Evolutionary conservation across 495 filamentous ascomycete species (phyloP).

Genomic region (Trichoderma gamsii): DNA sequence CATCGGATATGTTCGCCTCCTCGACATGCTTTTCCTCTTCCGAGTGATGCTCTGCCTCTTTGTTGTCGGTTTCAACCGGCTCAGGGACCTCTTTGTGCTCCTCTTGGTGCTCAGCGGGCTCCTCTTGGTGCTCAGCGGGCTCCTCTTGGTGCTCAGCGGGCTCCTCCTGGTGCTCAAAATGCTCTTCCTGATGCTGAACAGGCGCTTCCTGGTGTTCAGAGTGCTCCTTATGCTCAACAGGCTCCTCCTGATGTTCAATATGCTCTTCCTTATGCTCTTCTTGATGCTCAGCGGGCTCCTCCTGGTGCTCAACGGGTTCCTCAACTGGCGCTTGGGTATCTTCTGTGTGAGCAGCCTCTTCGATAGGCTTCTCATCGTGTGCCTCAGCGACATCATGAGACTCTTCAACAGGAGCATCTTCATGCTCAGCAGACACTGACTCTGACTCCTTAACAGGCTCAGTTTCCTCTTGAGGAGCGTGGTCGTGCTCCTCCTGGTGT

Average conservation of each 20-base stretch:
- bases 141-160: not conserved
- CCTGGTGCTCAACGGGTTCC: not conserved
- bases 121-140: too few relatives aligned
- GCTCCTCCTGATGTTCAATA: too few relatives aligned
- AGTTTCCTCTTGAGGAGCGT: not conserved
- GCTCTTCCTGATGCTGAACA: not conserved
- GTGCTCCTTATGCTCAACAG: too few relatives aligned
- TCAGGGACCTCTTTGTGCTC: not conserved
- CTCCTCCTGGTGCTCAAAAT: not conserved
- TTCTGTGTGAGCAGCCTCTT: constrained; percentile 13
- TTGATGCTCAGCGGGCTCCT: not conserved
- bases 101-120: constrained; percentile 3
- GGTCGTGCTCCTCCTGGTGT: not conserved
- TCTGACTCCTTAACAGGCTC: constrained; percentile 14
- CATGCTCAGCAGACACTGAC: not conserved
- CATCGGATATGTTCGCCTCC: not conserved
- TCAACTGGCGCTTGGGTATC: not conserved
- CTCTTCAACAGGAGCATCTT: not conserved
- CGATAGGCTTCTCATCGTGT: not conserved
- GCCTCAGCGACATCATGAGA: not conserved
- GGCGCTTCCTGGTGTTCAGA: not conserved
- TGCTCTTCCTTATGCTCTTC: constrained; percentile 4
- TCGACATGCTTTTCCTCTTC: constrained; percentile 2
- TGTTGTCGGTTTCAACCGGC: not conserved
- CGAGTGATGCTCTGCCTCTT: not conserved